Percentiles rank a stretch among this genome's conserved stretches.
phyloP scores from a whole-genome alignment of 1,284 basidiomycete species.

The Gymnopus androsaceus region DNA sequence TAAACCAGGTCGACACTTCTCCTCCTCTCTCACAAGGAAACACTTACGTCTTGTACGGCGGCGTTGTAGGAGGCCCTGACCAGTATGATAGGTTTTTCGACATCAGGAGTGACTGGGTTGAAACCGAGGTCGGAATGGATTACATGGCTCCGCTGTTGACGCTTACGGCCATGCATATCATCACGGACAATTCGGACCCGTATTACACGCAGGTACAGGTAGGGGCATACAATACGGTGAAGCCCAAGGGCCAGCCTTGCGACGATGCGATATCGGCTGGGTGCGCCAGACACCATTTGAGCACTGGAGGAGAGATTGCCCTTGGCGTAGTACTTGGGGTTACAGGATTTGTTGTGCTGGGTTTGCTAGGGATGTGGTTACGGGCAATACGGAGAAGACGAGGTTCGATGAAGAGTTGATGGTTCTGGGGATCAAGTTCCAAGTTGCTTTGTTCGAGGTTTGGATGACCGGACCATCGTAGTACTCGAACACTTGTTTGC shows the following conservation, averaged over 20 bases:
- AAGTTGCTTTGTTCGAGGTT: too few relatives aligned
- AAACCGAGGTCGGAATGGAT: slow-evolving; percentile 80
- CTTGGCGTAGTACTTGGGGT: slow-evolving; percentile 69
- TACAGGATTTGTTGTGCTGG: slow-evolving; percentile 58
- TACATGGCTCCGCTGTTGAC: slow-evolving; percentile 88
- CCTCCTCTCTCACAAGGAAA: slow-evolving; percentile 55
- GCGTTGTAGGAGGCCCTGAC: slow-evolving; percentile 86
- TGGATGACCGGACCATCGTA: too few relatives aligned
- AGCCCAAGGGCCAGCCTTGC: slow-evolving; percentile 72
- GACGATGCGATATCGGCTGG: slow-evolving; percentile 66
- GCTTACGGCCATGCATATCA: slow-evolving; percentile 72
- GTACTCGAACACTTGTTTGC: too few relatives aligned
- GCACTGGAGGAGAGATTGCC: slow-evolving; percentile 65
- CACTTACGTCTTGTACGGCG: slow-evolving; percentile 82
- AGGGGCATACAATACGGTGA: slow-evolving; percentile 64
- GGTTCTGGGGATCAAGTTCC: too few relatives aligned
- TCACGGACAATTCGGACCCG: slow-evolving; percentile 73
- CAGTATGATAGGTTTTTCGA: slow-evolving; percentile 78
- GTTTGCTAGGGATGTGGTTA: slow-evolving; percentile 49
- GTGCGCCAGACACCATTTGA: slow-evolving; percentile 52
- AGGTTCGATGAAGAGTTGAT: too few relatives aligned
- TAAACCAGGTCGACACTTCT: slow-evolving; percentile 68
- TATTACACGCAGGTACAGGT: slow-evolving; percentile 72
- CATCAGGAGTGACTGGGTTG: slow-evolving; percentile 79
- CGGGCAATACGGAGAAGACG: slow-evolving; percentile 4